Base-by-base conservation (phyloP, 1,284 basidiomycete genomes). In the Ceratobasidium sp. region DNA sequence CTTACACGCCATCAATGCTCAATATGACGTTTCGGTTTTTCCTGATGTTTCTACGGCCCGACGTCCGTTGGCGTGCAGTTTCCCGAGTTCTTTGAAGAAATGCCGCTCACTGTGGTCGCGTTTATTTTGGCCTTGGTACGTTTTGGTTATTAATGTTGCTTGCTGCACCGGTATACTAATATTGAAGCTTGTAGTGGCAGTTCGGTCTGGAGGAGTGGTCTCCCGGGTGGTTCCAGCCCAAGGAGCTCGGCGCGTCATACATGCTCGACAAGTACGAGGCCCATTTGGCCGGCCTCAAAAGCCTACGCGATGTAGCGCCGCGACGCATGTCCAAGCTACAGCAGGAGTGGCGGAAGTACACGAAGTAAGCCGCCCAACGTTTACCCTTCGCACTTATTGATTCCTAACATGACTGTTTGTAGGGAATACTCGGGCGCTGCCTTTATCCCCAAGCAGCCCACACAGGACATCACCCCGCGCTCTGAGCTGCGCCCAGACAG, bases 151-250 rank as follows among this genome's bases (percentile, higher is more conserved):
- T n/a, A n/a, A n/a, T n/a, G n/a, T 43, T n/a, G 1, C 32, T 44
- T 52, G 23, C 2, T 7, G 44, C 11, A 43, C n/a, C n/a, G n/a
- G n/a, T n/a, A n/a, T n/a, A n/a, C n/a, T n/a, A n/a, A n/a, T n/a
- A n/a, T n/a, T n/a, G n/a, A n/a, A n/a, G n/a, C 52, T n/a, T 30
- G n/a, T 32, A 55, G 52, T 55, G 52, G 50, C 50, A 54, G 50
- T 49, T 49, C 23, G 18, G 47, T n/a, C 23, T 49, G 47, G 47
- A 49, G n/a, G 52, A 55, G 13, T 55, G 52, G 52, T 55, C 52
- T 1, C 30, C 14, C 8, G 52, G 52, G 3, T 55, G 35, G 14
- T 55, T 30, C 8, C 23, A 28, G 21, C 7, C 26, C 52, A 3
- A 26, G n/a, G 52, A 55, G 26, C 52, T 55, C 30, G 13, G 52